Conservation (phyloP, 345 rosid species). For the Trapa incisa region DNA sequence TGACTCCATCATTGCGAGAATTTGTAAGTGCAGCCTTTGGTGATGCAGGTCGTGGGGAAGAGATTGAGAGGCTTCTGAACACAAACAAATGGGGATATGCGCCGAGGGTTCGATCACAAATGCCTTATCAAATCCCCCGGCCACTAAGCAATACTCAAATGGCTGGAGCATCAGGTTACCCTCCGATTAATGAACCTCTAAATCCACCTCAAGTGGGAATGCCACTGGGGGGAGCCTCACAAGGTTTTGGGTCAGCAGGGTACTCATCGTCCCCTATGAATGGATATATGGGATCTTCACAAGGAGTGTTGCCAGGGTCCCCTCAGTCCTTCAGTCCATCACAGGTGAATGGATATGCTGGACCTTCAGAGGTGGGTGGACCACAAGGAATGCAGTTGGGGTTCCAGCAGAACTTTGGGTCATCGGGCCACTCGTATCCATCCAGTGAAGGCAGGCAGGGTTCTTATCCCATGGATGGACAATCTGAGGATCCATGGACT, state of each 20-base stretch:
- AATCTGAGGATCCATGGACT: conserved; percentile 3
- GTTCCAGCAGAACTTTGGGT: no score
- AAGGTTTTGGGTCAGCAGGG: no score
- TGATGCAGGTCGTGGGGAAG: conserved; percentile 43
- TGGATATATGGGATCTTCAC: neutral
- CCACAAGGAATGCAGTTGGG: neutral
- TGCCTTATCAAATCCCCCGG: neutral
- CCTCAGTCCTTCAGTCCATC: no score
- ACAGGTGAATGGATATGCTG: no score
- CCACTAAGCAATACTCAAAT: conserved; percentile 5
- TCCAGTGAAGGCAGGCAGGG: conserved; percentile 9
- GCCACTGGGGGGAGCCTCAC: neutral
- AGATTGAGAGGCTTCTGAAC: conserved; percentile 49
- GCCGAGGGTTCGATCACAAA: conserved; percentile 10
- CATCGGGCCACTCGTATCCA: neutral
- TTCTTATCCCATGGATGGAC: conserved; percentile 3
- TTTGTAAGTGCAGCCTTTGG: conserved; percentile 32
- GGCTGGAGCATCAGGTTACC: conserved; percentile 3
- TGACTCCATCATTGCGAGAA: conserved; percentile 48
- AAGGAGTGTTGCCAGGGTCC: neutral
- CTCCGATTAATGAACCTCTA: conserved; percentile 8
- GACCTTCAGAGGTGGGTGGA: no score
- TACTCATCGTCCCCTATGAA: no score
- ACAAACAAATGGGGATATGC: conserved; percentile 30
- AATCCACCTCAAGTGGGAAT: conserved; percentile 10